A percentile compares a stretch with the other conserved stretches of the same genome.
phyloP scores from a whole-genome alignment of 306 rosid species.

The Betula pendula region DNA sequence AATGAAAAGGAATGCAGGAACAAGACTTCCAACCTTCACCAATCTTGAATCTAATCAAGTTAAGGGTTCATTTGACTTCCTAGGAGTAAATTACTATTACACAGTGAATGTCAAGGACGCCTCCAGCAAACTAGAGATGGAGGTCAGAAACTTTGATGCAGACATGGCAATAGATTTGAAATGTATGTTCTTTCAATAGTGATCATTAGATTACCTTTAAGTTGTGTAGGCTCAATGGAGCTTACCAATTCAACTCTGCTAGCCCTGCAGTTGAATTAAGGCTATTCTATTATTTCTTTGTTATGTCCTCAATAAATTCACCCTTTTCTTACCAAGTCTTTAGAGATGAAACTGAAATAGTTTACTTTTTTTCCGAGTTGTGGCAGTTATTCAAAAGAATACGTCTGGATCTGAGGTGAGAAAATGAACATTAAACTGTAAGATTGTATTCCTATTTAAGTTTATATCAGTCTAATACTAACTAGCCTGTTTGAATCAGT shows the following conservation, averaged over 20 bases:
- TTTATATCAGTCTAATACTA: not conserved
- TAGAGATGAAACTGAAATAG: not conserved
- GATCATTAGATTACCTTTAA: not conserved
- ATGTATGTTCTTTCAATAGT: slow-evolving; percentile 18
- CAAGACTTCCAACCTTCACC: slow-evolving; percentile 59
- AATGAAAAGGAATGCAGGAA: slow-evolving; percentile 56
- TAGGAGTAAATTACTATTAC: slow-evolving; percentile 48
- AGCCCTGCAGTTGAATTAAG: not conserved
- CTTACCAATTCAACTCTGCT: not conserved
- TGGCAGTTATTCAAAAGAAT: slow-evolving; percentile 1
- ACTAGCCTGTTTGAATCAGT: slow-evolving; percentile 30
- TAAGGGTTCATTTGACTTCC: slow-evolving; percentile 62
- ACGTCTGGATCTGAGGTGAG: slow-evolving; percentile 30
- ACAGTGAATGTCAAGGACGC: slow-evolving; percentile 34
- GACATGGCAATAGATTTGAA: slow-evolving; percentile 34
- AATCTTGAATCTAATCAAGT: slow-evolving; percentile 43
- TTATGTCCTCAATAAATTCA: not conserved
- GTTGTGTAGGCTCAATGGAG: not conserved
- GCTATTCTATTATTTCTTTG: not conserved
- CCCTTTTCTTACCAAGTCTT: not conserved
- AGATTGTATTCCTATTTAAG: not conserved
- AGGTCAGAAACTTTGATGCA: slow-evolving; percentile 30
- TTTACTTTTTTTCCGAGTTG: slow-evolving; percentile 9
- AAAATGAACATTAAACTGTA: not conserved
- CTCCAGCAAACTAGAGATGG: slow-evolving; percentile 20